Conservation (phyloP, 2,329 filamentous ascomycete species). For the Xylaria sp. region DNA sequence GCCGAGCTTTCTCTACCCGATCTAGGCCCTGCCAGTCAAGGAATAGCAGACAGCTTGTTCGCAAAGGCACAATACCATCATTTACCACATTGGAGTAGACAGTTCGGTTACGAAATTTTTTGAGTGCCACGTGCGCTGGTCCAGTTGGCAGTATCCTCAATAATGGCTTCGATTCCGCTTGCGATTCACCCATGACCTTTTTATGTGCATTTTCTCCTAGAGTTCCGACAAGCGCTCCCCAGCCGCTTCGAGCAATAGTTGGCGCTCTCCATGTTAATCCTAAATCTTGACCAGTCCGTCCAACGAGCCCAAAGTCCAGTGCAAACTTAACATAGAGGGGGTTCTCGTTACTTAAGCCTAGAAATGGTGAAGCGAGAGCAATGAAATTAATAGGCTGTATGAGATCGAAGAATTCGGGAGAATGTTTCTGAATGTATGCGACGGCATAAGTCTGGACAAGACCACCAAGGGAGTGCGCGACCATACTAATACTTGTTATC, state of each 20-base stretch:
- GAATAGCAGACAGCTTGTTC: conserved; percentile 96
- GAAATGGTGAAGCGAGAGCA: conserved; percentile 83
- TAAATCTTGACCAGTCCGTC: conserved; percentile 94
- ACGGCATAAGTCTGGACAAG: conserved; percentile 93
- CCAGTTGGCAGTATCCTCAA: conserved; percentile 90
- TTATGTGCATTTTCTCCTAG: conserved; percentile 75
- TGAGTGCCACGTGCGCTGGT: conserved; percentile 86
- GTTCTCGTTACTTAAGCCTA: conserved; percentile 96
- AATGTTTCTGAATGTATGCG: conserved; percentile 96
- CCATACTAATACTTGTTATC: conserved; percentile 94
- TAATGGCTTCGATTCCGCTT: conserved; percentile 88
- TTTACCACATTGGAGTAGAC: conserved; percentile 98
- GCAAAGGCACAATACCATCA: conserved; percentile 93
- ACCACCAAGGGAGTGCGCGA: conserved; percentile 91
- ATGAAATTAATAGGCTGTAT: conserved; percentile 94
- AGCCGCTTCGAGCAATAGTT: conserved; percentile 84
- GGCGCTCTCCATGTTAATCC: conserved; percentile 94
- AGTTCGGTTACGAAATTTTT: conserved; percentile 89
- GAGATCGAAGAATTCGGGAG: conserved; percentile 85
- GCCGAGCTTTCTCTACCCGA: conserved; percentile 90
- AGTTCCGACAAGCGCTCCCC: conserved; percentile 87
- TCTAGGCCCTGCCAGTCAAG: conserved; percentile 95
- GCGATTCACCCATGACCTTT: conserved; percentile 66
- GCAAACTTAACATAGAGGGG: conserved; percentile 97
- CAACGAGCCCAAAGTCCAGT: conserved; percentile 93